Evolutionary conservation across 1,139 yeast genomes (phyloP).

Genomic region (Nakaseomyces delphensis): DNA sequence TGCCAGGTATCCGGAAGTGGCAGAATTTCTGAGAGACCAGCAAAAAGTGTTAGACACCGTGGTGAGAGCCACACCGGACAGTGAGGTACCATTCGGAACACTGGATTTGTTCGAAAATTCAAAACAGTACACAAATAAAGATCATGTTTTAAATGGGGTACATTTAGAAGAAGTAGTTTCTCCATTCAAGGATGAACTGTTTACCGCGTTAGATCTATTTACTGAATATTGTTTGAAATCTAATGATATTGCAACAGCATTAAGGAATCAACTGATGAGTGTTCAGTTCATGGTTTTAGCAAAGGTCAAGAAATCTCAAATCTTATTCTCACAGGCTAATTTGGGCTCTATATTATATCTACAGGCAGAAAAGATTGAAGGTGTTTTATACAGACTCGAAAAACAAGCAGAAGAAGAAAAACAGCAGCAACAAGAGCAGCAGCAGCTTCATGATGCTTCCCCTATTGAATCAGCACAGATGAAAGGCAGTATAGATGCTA

Average conservation of each 20-base stretch:
- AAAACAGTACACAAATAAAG: slow-evolving; percentile 19
- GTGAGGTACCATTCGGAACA: neutral
- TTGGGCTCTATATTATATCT: slow-evolving; percentile 61
- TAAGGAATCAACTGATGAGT: slow-evolving; percentile 52
- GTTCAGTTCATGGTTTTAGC: slow-evolving; percentile 69
- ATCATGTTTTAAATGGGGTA: slow-evolving; percentile 3
- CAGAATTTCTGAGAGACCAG: slow-evolving; percentile 17
- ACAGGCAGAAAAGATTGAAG: slow-evolving; percentile 58
- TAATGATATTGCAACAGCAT: slow-evolving; percentile 56
- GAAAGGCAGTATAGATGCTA: neutral
- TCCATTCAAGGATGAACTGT: slow-evolving; percentile 65
- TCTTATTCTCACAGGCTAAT: slow-evolving; percentile 58
- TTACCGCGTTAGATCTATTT: slow-evolving; percentile 60
- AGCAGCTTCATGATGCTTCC: too few relatives aligned
- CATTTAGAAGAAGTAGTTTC: slow-evolving; percentile 38
- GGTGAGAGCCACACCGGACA: slow-evolving; percentile 11
- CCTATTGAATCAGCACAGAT: neutral
- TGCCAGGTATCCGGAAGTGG: slow-evolving; percentile 25
- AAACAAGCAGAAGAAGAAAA: neutral
- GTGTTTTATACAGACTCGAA: slow-evolving; percentile 32
- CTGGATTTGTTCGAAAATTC: slow-evolving; percentile 11
- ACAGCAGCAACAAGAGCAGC: neutral
- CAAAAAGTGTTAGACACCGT: slow-evolving; percentile 16
- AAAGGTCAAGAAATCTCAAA: slow-evolving; percentile 53
- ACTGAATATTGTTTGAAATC: slow-evolving; percentile 54